A percentile compares a stretch with the other conserved stretches of the same genome.
phyloP scores from a whole-genome alignment of 768 basidiomycete genomes.

The Ramaria rubella region DNA sequence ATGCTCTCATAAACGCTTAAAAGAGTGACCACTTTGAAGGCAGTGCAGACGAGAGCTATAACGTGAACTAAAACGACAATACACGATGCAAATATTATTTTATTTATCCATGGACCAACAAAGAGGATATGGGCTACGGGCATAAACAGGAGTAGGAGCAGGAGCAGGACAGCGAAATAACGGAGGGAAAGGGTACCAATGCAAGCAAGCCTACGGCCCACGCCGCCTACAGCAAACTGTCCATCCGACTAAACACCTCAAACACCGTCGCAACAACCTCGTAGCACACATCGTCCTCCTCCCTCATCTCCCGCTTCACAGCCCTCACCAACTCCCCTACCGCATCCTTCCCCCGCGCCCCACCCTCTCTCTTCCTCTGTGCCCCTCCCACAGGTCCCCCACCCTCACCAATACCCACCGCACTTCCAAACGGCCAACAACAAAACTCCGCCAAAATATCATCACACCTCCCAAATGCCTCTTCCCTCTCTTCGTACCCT shows the following conservation, averaged over 20 bases:
- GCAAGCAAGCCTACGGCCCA: no score
- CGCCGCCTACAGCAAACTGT: conserved; percentile 67
- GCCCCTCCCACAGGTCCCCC: conserved; percentile 16
- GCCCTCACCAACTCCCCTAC: conserved; percentile 70
- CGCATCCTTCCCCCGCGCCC: conserved; percentile 52
- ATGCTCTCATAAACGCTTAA: no score
- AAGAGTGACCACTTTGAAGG: no score
- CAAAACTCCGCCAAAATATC: conserved; percentile 90
- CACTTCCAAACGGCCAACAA: conserved; percentile 73
- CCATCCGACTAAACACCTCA: conserved; percentile 88
- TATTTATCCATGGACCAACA: no score
- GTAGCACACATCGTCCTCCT: conserved; percentile 69
- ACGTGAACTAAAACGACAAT: no score
- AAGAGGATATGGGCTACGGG: no score
- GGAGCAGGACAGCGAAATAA: no score
- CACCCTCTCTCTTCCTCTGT: conserved; percentile 31
- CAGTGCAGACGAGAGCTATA: no score
- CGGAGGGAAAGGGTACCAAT: no score
- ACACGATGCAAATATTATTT: no score
- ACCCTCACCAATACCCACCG: background rate
- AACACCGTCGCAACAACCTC: conserved; percentile 90
- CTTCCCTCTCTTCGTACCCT: conserved; percentile 89
- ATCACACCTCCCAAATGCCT: conserved; percentile 88
- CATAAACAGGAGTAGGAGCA: no score
- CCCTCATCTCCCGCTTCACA: conserved; percentile 60